Evolutionary conservation across 495 filamentous ascomycete species (phyloP).

Genomic region (Schizothecium vesticola): DNA sequence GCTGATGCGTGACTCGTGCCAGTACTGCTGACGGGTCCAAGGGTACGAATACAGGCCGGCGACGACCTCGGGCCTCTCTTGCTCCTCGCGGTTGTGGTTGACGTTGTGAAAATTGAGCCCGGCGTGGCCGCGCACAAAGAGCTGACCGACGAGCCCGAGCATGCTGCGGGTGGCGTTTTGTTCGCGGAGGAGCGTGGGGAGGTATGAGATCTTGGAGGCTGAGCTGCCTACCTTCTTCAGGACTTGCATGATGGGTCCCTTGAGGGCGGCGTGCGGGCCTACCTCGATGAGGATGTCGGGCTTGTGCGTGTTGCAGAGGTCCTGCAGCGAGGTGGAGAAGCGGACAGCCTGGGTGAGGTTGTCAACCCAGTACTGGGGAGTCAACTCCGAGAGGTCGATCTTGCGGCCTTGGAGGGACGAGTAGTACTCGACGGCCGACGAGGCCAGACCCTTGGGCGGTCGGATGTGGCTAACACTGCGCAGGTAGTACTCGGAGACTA

Average conservation of each 20-base stretch:
- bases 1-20: conserved; percentile 45
- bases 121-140: conserved; percentile 37
- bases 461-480: conserved; percentile 30
- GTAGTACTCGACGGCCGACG: conserved; percentile 38
- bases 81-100: conserved; percentile 31
- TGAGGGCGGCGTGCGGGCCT: conserved; percentile 60
- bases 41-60: conserved; percentile 45
- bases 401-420: conserved; percentile 33
- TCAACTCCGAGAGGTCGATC: conserved; percentile 33
- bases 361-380: conserved; percentile 48
- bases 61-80: conserved; percentile 37
- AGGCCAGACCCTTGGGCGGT: conserved; percentile 24
- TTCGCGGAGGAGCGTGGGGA: conserved; percentile 38
- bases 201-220: conserved; percentile 38
- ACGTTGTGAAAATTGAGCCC: conserved; percentile 32
- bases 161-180: conserved; percentile 35
- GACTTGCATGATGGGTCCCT: conserved; percentile 55
- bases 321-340: conserved; percentile 38
- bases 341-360: conserved; percentile 50
- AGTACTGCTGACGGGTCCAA: conserved; percentile 45
- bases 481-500: conserved; percentile 43
- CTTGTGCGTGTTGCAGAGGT: conserved; percentile 27
- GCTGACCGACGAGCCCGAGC: conserved; percentile 36
- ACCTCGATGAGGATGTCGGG: conserved; percentile 53
- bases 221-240: conserved; percentile 38